phyloP scores from a whole-genome alignment of 169 alveolate genomes.

The Cryptosporidium xiaoi region DNA sequence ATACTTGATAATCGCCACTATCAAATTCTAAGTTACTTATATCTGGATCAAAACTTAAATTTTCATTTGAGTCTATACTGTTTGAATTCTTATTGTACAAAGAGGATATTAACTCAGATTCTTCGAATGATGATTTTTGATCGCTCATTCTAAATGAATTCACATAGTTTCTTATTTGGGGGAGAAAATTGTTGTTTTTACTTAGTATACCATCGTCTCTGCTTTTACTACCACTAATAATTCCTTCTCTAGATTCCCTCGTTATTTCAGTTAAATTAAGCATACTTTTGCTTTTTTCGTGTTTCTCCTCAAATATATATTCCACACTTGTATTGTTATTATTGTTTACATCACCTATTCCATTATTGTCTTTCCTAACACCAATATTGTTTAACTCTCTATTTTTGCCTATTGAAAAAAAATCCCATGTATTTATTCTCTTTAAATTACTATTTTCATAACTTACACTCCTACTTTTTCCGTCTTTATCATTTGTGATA shows the following conservation, averaged over 20 bases:
- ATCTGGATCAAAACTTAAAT: constrained; percentile 13
- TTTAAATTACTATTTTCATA: not conserved
- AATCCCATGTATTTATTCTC: not conserved
- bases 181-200: constrained; percentile 31
- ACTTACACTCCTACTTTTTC: not conserved
- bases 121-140: constrained; percentile 65
- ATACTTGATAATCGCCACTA: not conserved
- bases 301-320: constrained; percentile 51
- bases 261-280: constrained; percentile 9
- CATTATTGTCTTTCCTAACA: not conserved
- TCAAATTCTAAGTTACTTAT: not conserved
- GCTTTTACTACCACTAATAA: not conserved
- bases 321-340: constrained; percentile 38
- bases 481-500: not conserved
- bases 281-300: constrained; percentile 41
- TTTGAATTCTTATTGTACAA: not conserved
- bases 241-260: constrained; percentile 5
- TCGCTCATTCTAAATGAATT: constrained; percentile 46
- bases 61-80: no score
- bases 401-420: constrained; percentile 5
- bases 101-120: constrained; percentile 34
- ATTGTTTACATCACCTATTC: not conserved
- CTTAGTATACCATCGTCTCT: constrained; percentile 57
- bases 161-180: constrained; percentile 30
- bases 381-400: not conserved